These are phyloP conservation scores for Trichomonascaceae sp. DNA, from an alignment of 1,139 yeast species.

Conservation along the genomic window DNA sequence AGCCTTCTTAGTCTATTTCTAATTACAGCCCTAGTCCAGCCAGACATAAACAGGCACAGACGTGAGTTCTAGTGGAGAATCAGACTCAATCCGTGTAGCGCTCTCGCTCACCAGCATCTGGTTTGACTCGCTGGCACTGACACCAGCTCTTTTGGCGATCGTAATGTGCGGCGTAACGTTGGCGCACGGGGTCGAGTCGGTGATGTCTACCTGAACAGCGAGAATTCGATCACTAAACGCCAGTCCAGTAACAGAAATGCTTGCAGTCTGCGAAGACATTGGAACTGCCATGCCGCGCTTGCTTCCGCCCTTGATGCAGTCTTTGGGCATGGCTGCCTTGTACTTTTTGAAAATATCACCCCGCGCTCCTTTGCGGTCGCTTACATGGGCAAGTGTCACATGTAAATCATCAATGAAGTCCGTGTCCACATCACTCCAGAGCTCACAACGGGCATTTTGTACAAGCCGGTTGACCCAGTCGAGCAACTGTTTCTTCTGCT, in stretches of 20 bases:
- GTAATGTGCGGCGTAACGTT: slow-evolving; percentile 62
- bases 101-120: slow-evolving; percentile 21
- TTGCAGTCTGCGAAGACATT: not conserved
- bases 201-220: slow-evolving; percentile 41
- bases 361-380: slow-evolving; percentile 12
- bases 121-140: slow-evolving; percentile 41
- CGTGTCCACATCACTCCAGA: too few species aligned
- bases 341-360: not conserved
- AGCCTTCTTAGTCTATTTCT: too few species aligned
- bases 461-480: too few species aligned
- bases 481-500: not conserved
- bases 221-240: slow-evolving; percentile 19
- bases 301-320: not conserved
- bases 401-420: too few species aligned
- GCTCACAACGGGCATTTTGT: too few species aligned
- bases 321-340: slow-evolving; percentile 5
- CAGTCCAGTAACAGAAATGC: not conserved
- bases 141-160: slow-evolving; percentile 43
- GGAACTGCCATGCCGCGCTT: not conserved
- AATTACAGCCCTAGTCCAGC: too few species aligned
- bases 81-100: slow-evolving; percentile 3
- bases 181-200: slow-evolving; percentile 24
- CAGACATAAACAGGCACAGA: too few species aligned
- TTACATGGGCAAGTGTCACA: slow-evolving; percentile 60
- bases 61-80: too few species aligned